Evolutionary conservation across 1,284 basidiomycete genomes (phyloP).

Genomic region (Apiotrichum brassicae): DNA sequence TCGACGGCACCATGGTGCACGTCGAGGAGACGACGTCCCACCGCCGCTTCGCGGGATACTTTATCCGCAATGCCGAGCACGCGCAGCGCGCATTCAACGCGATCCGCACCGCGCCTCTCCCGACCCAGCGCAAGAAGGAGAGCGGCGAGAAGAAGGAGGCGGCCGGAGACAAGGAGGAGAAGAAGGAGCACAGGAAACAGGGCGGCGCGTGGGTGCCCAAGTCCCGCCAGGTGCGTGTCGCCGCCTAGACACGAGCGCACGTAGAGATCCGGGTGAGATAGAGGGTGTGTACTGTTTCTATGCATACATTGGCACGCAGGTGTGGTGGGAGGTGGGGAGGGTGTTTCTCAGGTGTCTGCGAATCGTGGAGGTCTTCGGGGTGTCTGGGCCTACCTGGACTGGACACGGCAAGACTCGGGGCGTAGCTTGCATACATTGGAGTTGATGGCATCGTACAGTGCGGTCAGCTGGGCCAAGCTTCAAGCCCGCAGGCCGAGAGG

Average conservation of each 20-base stretch:
- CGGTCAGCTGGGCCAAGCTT: too few relatives aligned
- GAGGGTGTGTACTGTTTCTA: slow-evolving; percentile 1
- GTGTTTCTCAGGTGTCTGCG: too few relatives aligned
- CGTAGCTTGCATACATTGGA: too few relatives aligned
- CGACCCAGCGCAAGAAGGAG: slow-evolving; percentile 38
- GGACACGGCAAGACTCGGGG: too few relatives aligned
- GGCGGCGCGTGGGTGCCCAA: slow-evolving; percentile 24
- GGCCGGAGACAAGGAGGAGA: slow-evolving; percentile 5
- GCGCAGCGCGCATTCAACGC: slow-evolving; percentile 76
- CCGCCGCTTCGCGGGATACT: slow-evolving; percentile 89
- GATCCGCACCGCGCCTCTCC: slow-evolving; percentile 63
- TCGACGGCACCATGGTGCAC: slow-evolving; percentile 88
- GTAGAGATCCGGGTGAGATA: not conserved
- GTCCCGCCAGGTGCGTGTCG: slow-evolving; percentile 23
- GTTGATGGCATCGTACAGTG: too few relatives aligned
- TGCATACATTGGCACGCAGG: slow-evolving; percentile 1
- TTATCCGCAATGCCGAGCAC: slow-evolving; percentile 89
- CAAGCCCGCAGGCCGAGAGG: too few relatives aligned
- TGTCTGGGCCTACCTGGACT: too few relatives aligned
- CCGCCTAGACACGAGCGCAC: slow-evolving; percentile 23
- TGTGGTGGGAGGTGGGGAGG: too few relatives aligned
- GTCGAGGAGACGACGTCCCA: slow-evolving; percentile 91
- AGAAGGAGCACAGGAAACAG: slow-evolving; percentile 14
- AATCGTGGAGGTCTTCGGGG: too few relatives aligned
- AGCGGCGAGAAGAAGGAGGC: slow-evolving; percentile 4